phyloP scores from a whole-genome alignment of 2,329 filamentous ascomycete genomes.

The Metarhizium anisopliae region DNA sequence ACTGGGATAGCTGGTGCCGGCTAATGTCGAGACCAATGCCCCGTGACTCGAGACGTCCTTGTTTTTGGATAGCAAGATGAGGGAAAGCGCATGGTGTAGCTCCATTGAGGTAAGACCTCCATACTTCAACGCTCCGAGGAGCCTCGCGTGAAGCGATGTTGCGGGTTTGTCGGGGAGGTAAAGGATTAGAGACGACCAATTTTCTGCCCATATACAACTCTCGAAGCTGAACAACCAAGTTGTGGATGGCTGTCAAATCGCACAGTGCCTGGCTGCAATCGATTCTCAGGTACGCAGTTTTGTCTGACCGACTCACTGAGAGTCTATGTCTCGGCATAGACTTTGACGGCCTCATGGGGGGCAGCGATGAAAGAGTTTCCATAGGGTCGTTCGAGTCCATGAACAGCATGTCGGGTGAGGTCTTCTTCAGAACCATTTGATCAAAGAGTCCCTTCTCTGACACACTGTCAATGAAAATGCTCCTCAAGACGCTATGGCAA shows the following conservation, averaged over 20 bases:
- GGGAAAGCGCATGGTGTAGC: conserved; percentile 38
- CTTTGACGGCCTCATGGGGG: conserved; percentile 26
- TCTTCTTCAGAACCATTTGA: conserved; percentile 36
- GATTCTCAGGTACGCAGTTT: conserved; percentile 37
- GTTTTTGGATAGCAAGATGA: conserved; percentile 20
- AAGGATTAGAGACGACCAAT: conserved; percentile 15
- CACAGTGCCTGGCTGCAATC: conserved; percentile 43
- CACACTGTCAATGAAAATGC: conserved; percentile 42
- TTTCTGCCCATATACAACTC: conserved; percentile 31
- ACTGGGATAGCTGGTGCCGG: conserved; percentile 31
- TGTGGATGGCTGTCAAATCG: conserved; percentile 34
- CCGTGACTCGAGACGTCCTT: conserved; percentile 22
- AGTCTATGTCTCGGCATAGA: conserved; percentile 39
- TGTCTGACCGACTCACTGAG: conserved; percentile 36
- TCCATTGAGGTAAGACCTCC: conserved; percentile 31
- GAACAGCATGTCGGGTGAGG: conserved; percentile 43
- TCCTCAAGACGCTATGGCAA: conserved; percentile 37
- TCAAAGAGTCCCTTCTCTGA: conserved; percentile 40
- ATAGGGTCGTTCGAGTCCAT: conserved; percentile 33
- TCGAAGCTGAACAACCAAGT: conserved; percentile 38
- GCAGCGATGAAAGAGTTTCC: conserved; percentile 30
- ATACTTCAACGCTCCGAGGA: conserved; percentile 32
- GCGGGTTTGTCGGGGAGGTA: conserved; percentile 17
- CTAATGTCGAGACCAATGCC: conserved; percentile 32
- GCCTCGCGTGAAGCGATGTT: conserved; percentile 18